phyloP scores from a whole-genome alignment of 2,329 filamentous ascomycete genomes.

The Claviceps cyperi region DNA sequence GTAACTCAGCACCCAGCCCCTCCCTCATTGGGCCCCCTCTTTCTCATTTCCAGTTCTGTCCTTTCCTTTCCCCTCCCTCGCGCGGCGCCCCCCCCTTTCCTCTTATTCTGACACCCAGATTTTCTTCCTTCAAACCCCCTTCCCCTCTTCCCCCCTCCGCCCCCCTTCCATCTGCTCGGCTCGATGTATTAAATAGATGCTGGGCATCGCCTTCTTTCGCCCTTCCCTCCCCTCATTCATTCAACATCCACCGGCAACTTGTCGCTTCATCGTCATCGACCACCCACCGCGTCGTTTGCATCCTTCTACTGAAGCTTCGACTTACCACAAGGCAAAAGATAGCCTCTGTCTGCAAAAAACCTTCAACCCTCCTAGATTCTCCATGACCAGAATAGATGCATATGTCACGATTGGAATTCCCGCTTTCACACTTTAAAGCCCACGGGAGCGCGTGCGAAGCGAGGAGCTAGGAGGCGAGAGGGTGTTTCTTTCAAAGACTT shows the following conservation, averaged over 20 bases:
- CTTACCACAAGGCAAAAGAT: constrained; percentile 15
- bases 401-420: constrained; percentile 30
- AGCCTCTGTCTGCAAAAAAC: constrained; percentile 14
- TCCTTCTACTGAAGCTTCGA: constrained; percentile 6
- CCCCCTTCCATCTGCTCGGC: constrained; percentile 7
- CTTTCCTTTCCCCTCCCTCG: constrained; percentile 3
- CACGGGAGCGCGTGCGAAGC: constrained; percentile 50
- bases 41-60: constrained; percentile 7
- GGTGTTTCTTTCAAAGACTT: constrained; percentile 12
- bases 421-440: constrained; percentile 56
- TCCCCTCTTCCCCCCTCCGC: constrained; percentile 4
- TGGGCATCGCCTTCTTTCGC: constrained; percentile 10
- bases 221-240: constrained; percentile 13
- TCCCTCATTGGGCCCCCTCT: constrained; percentile 9
- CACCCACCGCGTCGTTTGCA: constrained; percentile 14
- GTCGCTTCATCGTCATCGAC: constrained; percentile 8
- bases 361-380: constrained; percentile 21
- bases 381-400: constrained; percentile 27
- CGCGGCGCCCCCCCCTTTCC: constrained; percentile 7
- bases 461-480: constrained; percentile 31
- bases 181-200: constrained; percentile 5
- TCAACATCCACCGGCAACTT: constrained; percentile 7
- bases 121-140: constrained; percentile 4
- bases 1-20: constrained; percentile 11
- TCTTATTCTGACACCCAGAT: constrained; percentile 9